Base-by-base conservation (phyloP, 2,329 filamentous ascomycete genomes). In the Fulvia fulva region DNA sequence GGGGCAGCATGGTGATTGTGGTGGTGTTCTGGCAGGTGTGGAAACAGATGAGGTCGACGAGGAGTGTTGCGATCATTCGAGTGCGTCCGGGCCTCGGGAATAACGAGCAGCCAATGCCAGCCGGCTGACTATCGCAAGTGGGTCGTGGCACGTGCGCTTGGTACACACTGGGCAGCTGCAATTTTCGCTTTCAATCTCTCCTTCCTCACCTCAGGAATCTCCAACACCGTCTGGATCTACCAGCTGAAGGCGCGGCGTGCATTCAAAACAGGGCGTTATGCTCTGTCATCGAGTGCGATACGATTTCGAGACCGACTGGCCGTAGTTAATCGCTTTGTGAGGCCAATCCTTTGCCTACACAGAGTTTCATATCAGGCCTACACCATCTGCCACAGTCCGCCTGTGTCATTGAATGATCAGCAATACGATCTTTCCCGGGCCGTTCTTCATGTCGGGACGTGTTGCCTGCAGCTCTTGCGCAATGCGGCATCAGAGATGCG, bases 291-390 rank as follows among this genome's bases (percentile, higher is more conserved):
- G 62, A 57, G 55, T 63, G 61, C 59, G 23, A 23, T 50, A 43
- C 73, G 73, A 73, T 76, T 77, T 72, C 73, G 64, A 76, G 77
- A 80, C 69, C 70, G 72, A 63, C 60, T 58, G 74, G 76, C 77
- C 76, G 78, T 80, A 75, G 77, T 80, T 80, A 80, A 80, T 80
- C 78, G 75, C 78, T 71, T 77, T 76, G 76, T 73, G 70, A 66
- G 63, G 70, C 73, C 70, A 61, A 68, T 61, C 58, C 67, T 64
- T 69, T 76, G 73, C 71, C 71, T 72, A n/a, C 64, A 70, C 72
- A 77, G 77, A 72, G 78, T 78, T 80, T 80, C 78, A 80, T 80
- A 79, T 80, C 78, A 80, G 77, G 77, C 77, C 75, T 65, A 80
- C 76, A 80, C 49, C 14, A 4, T 53, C 41, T 16, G 16, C 7